phyloP scores from a whole-genome alignment of 441 rosid species.

The Flueggea neowawraea region DNA sequence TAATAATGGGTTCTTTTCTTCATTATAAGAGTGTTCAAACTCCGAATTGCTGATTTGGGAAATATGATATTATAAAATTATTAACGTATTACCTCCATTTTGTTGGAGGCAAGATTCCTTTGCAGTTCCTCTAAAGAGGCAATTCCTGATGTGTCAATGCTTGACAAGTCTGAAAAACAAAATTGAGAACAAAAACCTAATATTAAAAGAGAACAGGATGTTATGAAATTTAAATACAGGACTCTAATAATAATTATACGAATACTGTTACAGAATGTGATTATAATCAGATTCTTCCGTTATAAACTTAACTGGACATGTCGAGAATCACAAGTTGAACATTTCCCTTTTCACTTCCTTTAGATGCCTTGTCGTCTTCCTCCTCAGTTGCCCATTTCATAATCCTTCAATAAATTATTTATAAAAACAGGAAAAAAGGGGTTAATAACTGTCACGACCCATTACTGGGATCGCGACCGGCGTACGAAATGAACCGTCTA shows the following conservation, averaged over 20 bases:
- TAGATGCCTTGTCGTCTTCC: slow-evolving; percentile 33
- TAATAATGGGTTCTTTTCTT: too few relatives aligned
- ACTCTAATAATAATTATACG: too few relatives aligned
- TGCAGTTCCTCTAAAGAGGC: slow-evolving; percentile 70
- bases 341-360: slow-evolving; percentile 23
- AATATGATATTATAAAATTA: background rate
- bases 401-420: slow-evolving; percentile 32
- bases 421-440: background rate
- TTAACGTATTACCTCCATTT: slow-evolving; percentile 45
- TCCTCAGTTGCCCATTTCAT: slow-evolving; percentile 34
- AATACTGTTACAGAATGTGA: too few relatives aligned
- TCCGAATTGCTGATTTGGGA: too few relatives aligned
- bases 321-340: slow-evolving; percentile 63
- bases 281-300: too few relatives aligned
- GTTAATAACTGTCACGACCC: too few relatives aligned
- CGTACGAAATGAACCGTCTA: too few relatives aligned
- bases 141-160: slow-evolving; percentile 81
- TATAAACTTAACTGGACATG: slow-evolving; percentile 65
- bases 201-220: background rate
- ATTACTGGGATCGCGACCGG: too few relatives aligned
- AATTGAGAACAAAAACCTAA: background rate
- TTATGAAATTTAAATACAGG: too few relatives aligned
- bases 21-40: too few relatives aligned
- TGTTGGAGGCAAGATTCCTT: slow-evolving; percentile 38
- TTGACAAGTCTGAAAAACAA: slow-evolving; percentile 47